Conservation (phyloP, 768 basidiomycete genomes). For the Suillus ampliporus region DNA sequence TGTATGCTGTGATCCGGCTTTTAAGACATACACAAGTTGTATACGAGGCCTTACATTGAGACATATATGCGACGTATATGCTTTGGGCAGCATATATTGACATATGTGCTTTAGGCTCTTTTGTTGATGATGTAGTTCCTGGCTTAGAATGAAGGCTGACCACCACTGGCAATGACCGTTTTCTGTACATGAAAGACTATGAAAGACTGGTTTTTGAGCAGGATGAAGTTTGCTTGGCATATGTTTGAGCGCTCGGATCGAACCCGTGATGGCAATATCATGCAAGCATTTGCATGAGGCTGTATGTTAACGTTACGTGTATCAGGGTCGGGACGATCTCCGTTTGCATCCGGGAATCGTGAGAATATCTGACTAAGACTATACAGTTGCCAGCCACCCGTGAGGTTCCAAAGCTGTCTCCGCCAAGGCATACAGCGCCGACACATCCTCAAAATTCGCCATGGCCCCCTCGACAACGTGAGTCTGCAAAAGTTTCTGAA, state of each 20-base stretch:
- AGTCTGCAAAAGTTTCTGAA: slow-evolving; percentile 30
- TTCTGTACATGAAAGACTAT: not conserved
- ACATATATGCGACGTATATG: no score
- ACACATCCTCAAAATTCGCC: slow-evolving; percentile 42
- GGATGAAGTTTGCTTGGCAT: not conserved
- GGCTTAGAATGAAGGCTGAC: not conserved
- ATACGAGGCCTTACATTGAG: no score
- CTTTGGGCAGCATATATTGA: no score
- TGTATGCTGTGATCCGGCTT: no score
- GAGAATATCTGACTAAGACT: slow-evolving; percentile 39
- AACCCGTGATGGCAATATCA: no score
- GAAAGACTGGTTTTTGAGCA: not conserved
- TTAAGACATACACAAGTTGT: no score
- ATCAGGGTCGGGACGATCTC: no score
- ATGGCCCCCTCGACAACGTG: slow-evolving; percentile 62
- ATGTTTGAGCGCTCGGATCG: not conserved
- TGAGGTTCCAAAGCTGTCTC: slow-evolving; percentile 19
- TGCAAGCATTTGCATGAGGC: no score
- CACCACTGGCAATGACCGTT: not conserved
- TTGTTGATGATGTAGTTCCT: not conserved
- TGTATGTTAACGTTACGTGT: no score
- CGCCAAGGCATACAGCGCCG: slow-evolving; percentile 28
- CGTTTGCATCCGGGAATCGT: slow-evolving; percentile 11
- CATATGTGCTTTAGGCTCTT: no score
- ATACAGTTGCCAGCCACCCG: slow-evolving; percentile 49